Evolutionary conservation across 768 basidiomycete genomes (phyloP).

Genomic region (Mrakia blollopis): DNA sequence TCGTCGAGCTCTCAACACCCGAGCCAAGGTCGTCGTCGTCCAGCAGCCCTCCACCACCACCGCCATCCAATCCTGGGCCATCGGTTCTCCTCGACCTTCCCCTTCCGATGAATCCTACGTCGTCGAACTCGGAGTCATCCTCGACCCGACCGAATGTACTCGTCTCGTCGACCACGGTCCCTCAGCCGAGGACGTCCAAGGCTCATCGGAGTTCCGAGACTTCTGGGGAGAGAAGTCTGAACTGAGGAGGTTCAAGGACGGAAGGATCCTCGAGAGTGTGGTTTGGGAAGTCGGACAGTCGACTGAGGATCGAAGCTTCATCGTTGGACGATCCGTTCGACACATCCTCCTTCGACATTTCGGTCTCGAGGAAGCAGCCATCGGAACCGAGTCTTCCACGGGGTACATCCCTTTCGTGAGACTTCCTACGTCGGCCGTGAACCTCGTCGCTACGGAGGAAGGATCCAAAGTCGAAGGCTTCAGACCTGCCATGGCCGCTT

Average conservation of each 20-base stretch:
- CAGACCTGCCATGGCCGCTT: conserved; percentile 61
- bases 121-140: conserved; percentile 68
- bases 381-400: conserved; percentile 48
- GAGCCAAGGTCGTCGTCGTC: conserved; percentile 61
- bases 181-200: conserved; percentile 50
- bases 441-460: conserved; percentile 43
- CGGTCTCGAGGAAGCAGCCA: conserved; percentile 48
- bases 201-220: conserved; percentile 60
- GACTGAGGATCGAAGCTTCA: conserved; percentile 66
- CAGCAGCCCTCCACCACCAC: conserved; percentile 42
- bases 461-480: conserved; percentile 41
- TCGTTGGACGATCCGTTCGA: conserved; percentile 67
- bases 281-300: conserved; percentile 81
- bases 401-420: conserved; percentile 41
- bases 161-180: conserved; percentile 92
- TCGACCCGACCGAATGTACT: conserved; percentile 66
- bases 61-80: conserved; percentile 33
- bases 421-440: conserved; percentile 43
- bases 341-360: conserved; percentile 76
- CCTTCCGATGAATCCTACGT: conserved; percentile 38
- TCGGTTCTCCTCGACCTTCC: conserved; percentile 43
- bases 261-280: conserved; percentile 84
- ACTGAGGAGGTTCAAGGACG: conserved; percentile 91
- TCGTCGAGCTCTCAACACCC: conserved; percentile 65
- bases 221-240: conserved; percentile 93